phyloP scores from a whole-genome alignment of 2,329 filamentous ascomycete species.

The Periconia macrospinosa region DNA sequence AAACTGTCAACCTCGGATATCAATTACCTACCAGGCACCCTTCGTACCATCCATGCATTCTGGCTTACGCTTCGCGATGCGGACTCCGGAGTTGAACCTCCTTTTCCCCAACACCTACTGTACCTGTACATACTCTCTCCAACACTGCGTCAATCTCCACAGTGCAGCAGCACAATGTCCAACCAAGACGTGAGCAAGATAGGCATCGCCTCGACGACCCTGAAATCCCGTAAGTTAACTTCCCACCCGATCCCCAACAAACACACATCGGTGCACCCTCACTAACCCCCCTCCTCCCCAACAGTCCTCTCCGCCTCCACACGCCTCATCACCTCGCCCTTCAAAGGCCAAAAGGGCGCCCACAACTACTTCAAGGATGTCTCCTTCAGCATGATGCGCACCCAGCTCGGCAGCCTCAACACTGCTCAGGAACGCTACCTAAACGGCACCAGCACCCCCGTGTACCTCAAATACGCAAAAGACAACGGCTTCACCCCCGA shows the following conservation, averaged over 20 bases:
- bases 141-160: not conserved
- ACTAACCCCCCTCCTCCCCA: not conserved
- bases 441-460: constrained; percentile 28
- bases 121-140: too few relatives aligned
- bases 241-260: not conserved
- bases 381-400: constrained; percentile 31
- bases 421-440: constrained; percentile 40
- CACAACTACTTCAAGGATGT: constrained; percentile 43
- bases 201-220: constrained; percentile 32
- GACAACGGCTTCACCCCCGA: constrained; percentile 41
- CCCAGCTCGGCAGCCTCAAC: constrained; percentile 31
- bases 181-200: constrained; percentile 34
- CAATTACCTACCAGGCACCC: not conserved
- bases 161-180: constrained; percentile 18
- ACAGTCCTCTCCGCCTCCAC: constrained; percentile 36
- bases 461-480: constrained; percentile 41
- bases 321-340: constrained; percentile 37
- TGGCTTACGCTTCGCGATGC: too few relatives aligned
- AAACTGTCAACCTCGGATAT: constrained; percentile 11
- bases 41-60: too few relatives aligned
- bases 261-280: not conserved
- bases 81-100: too few relatives aligned
- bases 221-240: constrained; percentile 37
- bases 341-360: constrained; percentile 40
- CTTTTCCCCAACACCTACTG: too few relatives aligned